Conservation (phyloP, 139 green algal species). For the Desmodesmus armatus region DNA sequence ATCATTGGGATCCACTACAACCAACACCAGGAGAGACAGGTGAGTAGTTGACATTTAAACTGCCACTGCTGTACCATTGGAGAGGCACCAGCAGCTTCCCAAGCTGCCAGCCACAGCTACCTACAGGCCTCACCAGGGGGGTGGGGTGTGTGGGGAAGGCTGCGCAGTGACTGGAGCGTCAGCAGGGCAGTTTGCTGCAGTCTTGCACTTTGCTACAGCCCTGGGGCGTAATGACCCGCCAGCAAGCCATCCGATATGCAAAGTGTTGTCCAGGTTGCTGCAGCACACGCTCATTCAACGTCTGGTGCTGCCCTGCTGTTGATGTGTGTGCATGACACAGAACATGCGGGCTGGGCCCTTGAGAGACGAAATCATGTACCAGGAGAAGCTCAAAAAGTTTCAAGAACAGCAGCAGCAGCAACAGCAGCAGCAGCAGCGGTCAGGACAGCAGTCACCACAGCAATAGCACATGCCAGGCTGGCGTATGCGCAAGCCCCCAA, state of each 20-base stretch:
- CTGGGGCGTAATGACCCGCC: background rate
- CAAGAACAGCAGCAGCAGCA: constrained; percentile 20
- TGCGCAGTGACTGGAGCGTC: background rate
- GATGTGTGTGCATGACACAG: background rate
- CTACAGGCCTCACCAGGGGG: no score
- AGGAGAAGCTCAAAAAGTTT: constrained; percentile 27
- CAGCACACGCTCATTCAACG: background rate
- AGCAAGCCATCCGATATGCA: background rate
- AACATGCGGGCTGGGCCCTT: constrained; percentile 28
- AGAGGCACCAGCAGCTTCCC: background rate
- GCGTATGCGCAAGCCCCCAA: no score
- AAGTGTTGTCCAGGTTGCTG: background rate
- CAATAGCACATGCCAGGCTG: no score
- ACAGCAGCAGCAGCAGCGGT: background rate
- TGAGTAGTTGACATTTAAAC: background rate
- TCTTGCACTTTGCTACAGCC: no score
- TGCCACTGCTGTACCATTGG: background rate
- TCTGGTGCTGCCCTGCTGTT: background rate
- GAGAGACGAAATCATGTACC: constrained; percentile 23
- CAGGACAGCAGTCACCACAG: background rate
- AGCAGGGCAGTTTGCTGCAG: background rate
- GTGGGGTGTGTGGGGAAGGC: no score
- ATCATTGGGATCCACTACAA: constrained; percentile 31
- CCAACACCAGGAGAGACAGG: constrained; percentile 31
- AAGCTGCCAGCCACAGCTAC: no score